These are phyloP conservation scores for Xylaria flabelliformis DNA, from an alignment of 495 filamentous ascomycete genomes.

Conservation along the genomic window DNA sequence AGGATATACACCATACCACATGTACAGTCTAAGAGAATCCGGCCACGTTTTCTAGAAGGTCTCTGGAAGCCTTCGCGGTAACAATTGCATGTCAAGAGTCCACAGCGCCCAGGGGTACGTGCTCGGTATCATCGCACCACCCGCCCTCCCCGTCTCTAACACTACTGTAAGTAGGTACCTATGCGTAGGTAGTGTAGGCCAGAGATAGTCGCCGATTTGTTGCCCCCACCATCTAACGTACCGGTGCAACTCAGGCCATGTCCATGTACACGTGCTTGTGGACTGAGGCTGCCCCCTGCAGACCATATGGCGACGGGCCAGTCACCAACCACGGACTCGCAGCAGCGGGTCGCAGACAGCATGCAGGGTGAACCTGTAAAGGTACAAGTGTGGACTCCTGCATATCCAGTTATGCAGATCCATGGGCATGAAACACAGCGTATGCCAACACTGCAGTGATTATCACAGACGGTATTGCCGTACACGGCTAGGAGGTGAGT, in stretches of 20 bases:
- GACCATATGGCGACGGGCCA: constrained; percentile 28
- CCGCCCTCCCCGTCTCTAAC: background rate
- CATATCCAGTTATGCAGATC: constrained; percentile 26
- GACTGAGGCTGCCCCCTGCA: constrained; percentile 24
- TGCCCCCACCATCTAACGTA: background rate
- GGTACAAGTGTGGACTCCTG: constrained; percentile 15
- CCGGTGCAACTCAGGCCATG: constrained; percentile 22
- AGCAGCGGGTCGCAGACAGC: constrained; percentile 16
- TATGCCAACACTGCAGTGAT: constrained; percentile 15
- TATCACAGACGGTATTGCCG: constrained; percentile 18
- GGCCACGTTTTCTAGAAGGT: constrained; percentile 8
- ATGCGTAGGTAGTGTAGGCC: background rate
- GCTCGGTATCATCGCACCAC: background rate
- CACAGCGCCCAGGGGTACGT: constrained; percentile 7
- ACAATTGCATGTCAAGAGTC: background rate
- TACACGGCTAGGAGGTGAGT: background rate
- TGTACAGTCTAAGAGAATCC: background rate
- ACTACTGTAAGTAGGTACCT: background rate
- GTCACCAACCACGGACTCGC: constrained; percentile 7
- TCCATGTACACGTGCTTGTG: constrained; percentile 27
- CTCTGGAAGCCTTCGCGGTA: background rate
- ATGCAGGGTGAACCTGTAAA: constrained; percentile 12
- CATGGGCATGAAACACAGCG: constrained; percentile 25
- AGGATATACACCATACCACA: background rate
- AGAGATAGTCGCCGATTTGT: constrained; percentile 15